These are phyloP conservation scores for Clonostachys sp. DNA, from an alignment of 2,329 filamentous ascomycete species.

Conservation along the genomic window DNA sequence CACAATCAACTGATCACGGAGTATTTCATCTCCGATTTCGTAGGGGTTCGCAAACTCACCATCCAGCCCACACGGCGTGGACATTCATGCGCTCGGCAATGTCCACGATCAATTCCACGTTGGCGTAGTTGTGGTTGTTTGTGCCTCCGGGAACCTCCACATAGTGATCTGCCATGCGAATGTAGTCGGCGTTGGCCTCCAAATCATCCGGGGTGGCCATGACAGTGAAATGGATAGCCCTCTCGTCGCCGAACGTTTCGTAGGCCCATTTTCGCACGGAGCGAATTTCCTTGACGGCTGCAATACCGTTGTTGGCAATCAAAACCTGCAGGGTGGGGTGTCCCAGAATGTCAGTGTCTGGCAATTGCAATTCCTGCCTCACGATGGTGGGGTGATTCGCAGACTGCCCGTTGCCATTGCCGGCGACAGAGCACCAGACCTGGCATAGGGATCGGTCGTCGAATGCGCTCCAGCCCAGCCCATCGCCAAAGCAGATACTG, in stretches of 20 bases:
- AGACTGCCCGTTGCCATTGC: too few relatives aligned
- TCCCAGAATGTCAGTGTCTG: too few relatives aligned
- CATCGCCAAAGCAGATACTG: too few relatives aligned
- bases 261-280: slow-evolving; percentile 99
- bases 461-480: too few relatives aligned
- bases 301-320: slow-evolving; percentile 99
- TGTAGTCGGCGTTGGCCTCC: slow-evolving; percentile 97
- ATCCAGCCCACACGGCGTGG: slow-evolving; percentile 98
- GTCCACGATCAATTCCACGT: slow-evolving; percentile 98
- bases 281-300: slow-evolving; percentile 97
- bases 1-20: background rate
- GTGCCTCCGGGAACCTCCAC: slow-evolving; percentile 98
- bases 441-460: too few relatives aligned
- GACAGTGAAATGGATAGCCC: slow-evolving; percentile 97
- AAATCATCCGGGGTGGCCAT: slow-evolving; percentile 99
- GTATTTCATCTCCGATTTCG: background rate
- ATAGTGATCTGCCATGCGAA: slow-evolving; percentile 99
- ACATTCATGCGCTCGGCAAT: slow-evolving; percentile 98
- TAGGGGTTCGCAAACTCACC: slow-evolving; percentile 50
- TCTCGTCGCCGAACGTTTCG: slow-evolving; percentile 97
- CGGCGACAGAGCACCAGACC: too few relatives aligned
- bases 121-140: slow-evolving; percentile 99
- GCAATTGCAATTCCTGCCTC: too few relatives aligned
- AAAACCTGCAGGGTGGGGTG: slow-evolving; percentile 60
- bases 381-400: too few relatives aligned